Base-by-base conservation (phyloP, 306 rosid species). In the Trichosanthes cucumerina region DNA sequence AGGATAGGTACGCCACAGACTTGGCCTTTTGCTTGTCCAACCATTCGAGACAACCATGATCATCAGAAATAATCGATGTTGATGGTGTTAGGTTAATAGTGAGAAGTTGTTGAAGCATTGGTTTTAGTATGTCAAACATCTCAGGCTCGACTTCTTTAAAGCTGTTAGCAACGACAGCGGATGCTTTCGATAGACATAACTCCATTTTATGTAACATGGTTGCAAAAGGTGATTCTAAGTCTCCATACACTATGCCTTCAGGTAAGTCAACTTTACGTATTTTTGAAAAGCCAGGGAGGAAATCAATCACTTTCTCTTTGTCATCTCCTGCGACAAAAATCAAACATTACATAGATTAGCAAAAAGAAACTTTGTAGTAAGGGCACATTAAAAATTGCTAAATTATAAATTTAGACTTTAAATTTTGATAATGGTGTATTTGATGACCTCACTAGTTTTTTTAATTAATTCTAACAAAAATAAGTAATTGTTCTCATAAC, bases 1-100 rank as follows among this genome's bases (percentile, higher is more conserved):
- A 90, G 86, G 90, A 76, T 0, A 92, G 68, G 54, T 89, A 90
- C 0, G 81, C 86, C 0, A 90, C 92, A 9, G 97, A 88, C 2
- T 21, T 41, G 0, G 75, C 46, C 7, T 82, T 15, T 6, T 82
- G 89, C 70, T 69, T 34, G 79, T 82, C 76, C 36, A 92, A 50
- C 97, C 97, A 92, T 9, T 88, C 50, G 28, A 92, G 18, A 63
- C 92, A 90, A 0, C 85, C 87, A 0, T 80, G 52, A 1, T 84
- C 82, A 57, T 90, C 96, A 43, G 24, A 15, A 15, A 62, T 62
- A 28, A 31, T 31, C 4, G 41, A 62, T 60, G 19, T 60, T 0
- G 41, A 2, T 31, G 69, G 41, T 0, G 41, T 31, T 62, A 62
- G n/a, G 41, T 62, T 62, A 28, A 6, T 31, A 16, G 69, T 62